phyloP scores from a whole-genome alignment of 1,284 basidiomycete species.

The Leucoagaricus sp. region DNA sequence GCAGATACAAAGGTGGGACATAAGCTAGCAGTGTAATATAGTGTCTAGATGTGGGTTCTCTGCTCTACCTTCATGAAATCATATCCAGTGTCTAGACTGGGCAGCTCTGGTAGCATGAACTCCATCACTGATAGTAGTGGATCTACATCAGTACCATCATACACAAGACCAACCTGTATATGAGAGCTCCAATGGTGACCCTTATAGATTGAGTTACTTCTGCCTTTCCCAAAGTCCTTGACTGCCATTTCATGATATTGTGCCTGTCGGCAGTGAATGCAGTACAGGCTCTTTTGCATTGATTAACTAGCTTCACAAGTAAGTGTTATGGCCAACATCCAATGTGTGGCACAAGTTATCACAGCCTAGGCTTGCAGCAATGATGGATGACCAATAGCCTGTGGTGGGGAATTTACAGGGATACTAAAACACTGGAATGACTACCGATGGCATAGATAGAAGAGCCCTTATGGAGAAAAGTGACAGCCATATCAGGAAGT shows the following conservation, averaged over 20 bases:
- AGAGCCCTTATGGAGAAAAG: neutral
- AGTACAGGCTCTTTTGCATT: constrained; percentile 47
- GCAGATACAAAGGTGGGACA: constrained; percentile 51
- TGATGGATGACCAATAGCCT: neutral
- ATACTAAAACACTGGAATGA: constrained; percentile 8
- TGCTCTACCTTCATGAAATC: constrained; percentile 40
- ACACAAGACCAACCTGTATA: constrained; percentile 48
- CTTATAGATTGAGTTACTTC: constrained; percentile 28
- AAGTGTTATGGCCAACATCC: too few relatives aligned
- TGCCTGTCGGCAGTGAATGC: constrained; percentile 48
- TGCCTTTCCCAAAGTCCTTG: constrained; percentile 37
- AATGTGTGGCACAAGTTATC: too few relatives aligned
- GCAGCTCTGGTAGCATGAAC: constrained; percentile 30
- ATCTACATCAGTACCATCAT: constrained; percentile 52
- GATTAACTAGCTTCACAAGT: too few relatives aligned
- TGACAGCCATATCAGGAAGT: neutral
- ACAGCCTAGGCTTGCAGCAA: too few relatives aligned
- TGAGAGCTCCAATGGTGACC: too few relatives aligned
- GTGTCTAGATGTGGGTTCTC: constrained; percentile 65
- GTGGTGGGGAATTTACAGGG: neutral
- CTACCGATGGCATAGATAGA: neutral
- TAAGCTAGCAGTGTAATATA: constrained; percentile 59
- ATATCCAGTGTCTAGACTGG: constrained; percentile 25
- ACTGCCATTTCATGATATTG: constrained; percentile 34
- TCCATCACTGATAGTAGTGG: constrained; percentile 41